Evolutionary conservation across 2,329 filamentous ascomycete species (phyloP).

Genomic region (Basipetospora sp.): DNA sequence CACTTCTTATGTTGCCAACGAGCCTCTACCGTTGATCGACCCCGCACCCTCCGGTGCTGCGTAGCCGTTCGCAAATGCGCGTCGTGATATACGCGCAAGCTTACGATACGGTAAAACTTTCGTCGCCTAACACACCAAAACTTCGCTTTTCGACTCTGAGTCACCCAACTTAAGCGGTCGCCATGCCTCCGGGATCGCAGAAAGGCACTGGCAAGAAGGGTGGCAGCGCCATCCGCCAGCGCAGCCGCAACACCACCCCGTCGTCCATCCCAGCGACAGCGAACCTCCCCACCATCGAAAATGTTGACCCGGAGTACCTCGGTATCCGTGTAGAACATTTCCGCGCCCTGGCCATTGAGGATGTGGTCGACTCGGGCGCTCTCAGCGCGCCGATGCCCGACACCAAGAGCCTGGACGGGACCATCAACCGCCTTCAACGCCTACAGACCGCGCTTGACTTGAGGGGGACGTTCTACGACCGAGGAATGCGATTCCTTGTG

Average conservation of each 20-base stretch:
- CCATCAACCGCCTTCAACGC: slow-evolving; percentile 48
- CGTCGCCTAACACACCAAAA: no score
- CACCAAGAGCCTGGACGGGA: slow-evolving; percentile 47
- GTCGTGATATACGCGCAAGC: no score
- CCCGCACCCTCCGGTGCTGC: no score
- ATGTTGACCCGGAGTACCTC: slow-evolving; percentile 49
- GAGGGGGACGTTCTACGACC: slow-evolving; percentile 53
- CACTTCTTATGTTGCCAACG: no score
- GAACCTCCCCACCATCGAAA: slow-evolving; percentile 39
- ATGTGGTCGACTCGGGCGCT: slow-evolving; percentile 49
- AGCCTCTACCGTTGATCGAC: no score
- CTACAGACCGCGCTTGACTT: slow-evolving; percentile 53
- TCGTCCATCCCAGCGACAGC: slow-evolving; percentile 32
- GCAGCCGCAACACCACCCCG: slow-evolving; percentile 67
- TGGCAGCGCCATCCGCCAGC: slow-evolving; percentile 46
- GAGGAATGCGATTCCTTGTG: slow-evolving; percentile 57
- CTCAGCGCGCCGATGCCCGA: slow-evolving; percentile 45
- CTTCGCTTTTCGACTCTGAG: no score
- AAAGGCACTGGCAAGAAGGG: slow-evolving; percentile 53
- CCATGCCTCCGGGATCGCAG: slow-evolving; percentile 45
- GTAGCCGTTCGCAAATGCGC: no score
- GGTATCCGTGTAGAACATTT: slow-evolving; percentile 46
- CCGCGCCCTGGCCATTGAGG: slow-evolving; percentile 50
- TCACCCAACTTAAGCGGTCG: no score
- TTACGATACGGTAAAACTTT: no score